Conservation (phyloP, 129 eudicot species). For the Centella asiatica region DNA sequence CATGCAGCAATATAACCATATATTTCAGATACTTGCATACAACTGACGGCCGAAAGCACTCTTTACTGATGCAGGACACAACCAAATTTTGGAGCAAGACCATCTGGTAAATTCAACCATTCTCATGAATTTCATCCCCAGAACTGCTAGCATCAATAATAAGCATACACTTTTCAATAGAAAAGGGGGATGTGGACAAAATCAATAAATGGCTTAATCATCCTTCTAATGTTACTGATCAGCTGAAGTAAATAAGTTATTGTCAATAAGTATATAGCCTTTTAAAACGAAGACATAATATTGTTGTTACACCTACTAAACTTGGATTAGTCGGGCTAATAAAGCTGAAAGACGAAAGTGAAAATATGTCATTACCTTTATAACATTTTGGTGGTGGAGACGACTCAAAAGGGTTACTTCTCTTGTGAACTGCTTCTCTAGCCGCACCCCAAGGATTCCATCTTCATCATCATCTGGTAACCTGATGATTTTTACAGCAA, state of each 20-base stretch:
- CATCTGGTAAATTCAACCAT: constrained; percentile 1
- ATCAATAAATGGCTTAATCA: too few relatives aligned
- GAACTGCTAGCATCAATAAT: neutral
- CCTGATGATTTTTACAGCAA: constrained; percentile 76
- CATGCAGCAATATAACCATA: neutral
- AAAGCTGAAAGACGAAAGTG: neutral
- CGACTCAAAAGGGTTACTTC: constrained; percentile 74
- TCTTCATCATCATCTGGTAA: constrained; percentile 84
- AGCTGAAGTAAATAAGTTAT: too few relatives aligned
- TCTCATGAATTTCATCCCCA: neutral
- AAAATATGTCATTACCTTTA: constrained; percentile 35
- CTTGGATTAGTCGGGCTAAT: neutral
- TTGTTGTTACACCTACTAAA: neutral
- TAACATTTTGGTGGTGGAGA: constrained; percentile 67
- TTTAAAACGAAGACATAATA: constrained; percentile 5
- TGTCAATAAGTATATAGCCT: too few relatives aligned
- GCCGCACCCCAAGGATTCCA: constrained; percentile 52
- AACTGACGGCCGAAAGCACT: neutral
- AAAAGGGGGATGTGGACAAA: too few relatives aligned
- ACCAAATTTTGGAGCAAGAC: neutral
- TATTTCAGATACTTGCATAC: neutral
- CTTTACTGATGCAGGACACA: neutral
- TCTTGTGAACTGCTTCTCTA: constrained; percentile 68
- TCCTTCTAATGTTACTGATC: too few relatives aligned
- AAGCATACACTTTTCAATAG: neutral